These are phyloP conservation scores for Aspergillus phoenicis DNA, from an alignment of 2,329 filamentous ascomycete genomes.

Conservation along the genomic window DNA sequence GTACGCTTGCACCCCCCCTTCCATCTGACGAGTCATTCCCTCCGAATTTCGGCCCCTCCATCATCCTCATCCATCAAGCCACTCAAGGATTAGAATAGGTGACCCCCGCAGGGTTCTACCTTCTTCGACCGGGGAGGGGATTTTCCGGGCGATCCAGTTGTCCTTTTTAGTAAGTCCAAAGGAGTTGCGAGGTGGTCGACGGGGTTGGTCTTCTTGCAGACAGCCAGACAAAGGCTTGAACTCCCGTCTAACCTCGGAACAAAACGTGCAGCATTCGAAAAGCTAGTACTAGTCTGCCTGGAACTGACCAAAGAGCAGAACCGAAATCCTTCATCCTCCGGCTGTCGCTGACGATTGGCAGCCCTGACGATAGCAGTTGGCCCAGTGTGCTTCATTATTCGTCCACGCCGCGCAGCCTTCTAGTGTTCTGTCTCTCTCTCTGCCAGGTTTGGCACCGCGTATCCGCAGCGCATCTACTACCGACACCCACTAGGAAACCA, in stretches of 20 bases:
- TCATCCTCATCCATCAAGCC: neutral
- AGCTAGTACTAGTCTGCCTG: neutral
- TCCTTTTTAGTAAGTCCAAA: neutral
- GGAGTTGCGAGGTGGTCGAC: neutral
- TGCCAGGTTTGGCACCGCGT: neutral
- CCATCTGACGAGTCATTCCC: neutral
- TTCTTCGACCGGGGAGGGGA: neutral
- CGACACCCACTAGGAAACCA: neutral
- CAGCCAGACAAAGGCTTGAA: conserved; percentile 4
- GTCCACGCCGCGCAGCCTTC: neutral
- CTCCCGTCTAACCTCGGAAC: conserved; percentile 8
- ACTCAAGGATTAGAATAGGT: neutral
- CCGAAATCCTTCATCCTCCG: neutral
- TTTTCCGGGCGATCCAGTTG: neutral
- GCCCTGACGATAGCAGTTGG: neutral
- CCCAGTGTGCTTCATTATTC: neutral
- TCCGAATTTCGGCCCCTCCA: neutral
- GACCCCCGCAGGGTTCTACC: neutral
- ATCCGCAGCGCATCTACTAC: neutral
- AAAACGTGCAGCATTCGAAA: neutral
- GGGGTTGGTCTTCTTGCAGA: neutral
- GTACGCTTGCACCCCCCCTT: neutral
- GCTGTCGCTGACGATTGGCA: neutral
- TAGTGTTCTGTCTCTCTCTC: too few relatives aligned
- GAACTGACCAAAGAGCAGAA: neutral